These are phyloP conservation scores for Vicia faba DNA, from an alignment of 306 rosid species.

Conservation along the genomic window DNA sequence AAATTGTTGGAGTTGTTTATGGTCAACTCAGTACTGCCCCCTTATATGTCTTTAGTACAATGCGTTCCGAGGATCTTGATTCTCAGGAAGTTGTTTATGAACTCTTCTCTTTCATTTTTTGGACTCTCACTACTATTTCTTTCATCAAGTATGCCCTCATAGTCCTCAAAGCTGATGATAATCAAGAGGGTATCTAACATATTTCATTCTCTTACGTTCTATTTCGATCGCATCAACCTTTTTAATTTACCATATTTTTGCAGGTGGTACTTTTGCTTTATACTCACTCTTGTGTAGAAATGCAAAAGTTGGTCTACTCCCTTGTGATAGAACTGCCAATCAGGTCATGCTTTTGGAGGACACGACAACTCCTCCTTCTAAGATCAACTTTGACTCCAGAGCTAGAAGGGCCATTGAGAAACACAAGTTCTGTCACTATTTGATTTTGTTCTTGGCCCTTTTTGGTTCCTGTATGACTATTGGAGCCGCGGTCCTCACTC, in stretches of 20 bases:
- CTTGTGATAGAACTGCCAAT: slow-evolving; percentile 55
- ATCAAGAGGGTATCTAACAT: slow-evolving; percentile 55
- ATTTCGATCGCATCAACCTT: no score
- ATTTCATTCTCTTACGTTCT: background rate
- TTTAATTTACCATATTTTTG: background rate
- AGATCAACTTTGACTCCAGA: slow-evolving; percentile 55
- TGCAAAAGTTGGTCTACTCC: slow-evolving; percentile 78
- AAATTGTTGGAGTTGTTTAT: slow-evolving; percentile 77
- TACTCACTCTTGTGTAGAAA: slow-evolving; percentile 84
- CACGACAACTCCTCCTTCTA: slow-evolving; percentile 20
- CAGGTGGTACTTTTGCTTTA: slow-evolving; percentile 81
- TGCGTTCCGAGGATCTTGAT: slow-evolving; percentile 38
- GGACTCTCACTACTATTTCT: slow-evolving; percentile 70
- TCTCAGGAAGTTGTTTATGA: slow-evolving; percentile 56
- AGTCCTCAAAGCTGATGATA: slow-evolving; percentile 68
- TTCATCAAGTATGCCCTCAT: slow-evolving; percentile 65
- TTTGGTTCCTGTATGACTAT: slow-evolving; percentile 79
- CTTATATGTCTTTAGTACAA: slow-evolving; percentile 68
- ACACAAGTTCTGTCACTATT: slow-evolving; percentile 59
- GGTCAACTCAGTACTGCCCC: slow-evolving; percentile 87
- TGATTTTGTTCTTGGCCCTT: slow-evolving; percentile 70
- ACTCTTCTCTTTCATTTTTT: slow-evolving; percentile 73
- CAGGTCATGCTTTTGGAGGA: slow-evolving; percentile 51
- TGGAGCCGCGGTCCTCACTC: slow-evolving; percentile 77
- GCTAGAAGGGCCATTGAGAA: slow-evolving; percentile 68